These are phyloP conservation scores for Talinum fruticosum DNA, from an alignment of 148 eudicot genomes.

Conservation along the genomic window DNA sequence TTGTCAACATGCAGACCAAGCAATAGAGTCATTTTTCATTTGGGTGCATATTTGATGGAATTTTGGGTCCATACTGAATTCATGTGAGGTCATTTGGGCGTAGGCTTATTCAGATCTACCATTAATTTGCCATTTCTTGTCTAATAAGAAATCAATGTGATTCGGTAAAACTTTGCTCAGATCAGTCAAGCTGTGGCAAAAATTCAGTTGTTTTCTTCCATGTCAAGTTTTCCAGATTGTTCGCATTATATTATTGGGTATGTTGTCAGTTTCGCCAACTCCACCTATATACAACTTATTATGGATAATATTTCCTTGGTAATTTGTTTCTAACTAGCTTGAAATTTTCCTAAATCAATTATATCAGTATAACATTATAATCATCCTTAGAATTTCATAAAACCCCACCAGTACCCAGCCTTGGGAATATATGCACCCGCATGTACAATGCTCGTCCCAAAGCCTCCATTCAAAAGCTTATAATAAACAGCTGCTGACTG, in stretches of 20 bases:
- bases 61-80: not conserved
- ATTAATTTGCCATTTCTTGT: not conserved
- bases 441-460: conserved; percentile 7
- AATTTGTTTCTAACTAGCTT: not conserved
- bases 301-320: not conserved
- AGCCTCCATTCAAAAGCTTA: not conserved
- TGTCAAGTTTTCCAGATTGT: not conserved
- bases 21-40: not conserved
- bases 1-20: not conserved
- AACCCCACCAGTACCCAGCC: not conserved
- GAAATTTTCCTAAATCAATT: not conserved
- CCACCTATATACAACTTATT: not conserved
- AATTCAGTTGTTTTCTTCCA: not conserved
- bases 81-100: not conserved
- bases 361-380: not conserved
- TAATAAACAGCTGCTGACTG: no score
- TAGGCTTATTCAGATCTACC: not conserved
- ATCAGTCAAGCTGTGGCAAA: not conserved
- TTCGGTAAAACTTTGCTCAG: not conserved
- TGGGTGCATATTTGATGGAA: not conserved
- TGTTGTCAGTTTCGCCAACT: not conserved
- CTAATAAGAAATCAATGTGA: not conserved
- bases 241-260: not conserved
- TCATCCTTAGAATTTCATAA: no score
- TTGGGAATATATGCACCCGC: not conserved